phyloP scores from a whole-genome alignment of 805 yeast genomes.

The Zygosaccharomyces lentus region DNA sequence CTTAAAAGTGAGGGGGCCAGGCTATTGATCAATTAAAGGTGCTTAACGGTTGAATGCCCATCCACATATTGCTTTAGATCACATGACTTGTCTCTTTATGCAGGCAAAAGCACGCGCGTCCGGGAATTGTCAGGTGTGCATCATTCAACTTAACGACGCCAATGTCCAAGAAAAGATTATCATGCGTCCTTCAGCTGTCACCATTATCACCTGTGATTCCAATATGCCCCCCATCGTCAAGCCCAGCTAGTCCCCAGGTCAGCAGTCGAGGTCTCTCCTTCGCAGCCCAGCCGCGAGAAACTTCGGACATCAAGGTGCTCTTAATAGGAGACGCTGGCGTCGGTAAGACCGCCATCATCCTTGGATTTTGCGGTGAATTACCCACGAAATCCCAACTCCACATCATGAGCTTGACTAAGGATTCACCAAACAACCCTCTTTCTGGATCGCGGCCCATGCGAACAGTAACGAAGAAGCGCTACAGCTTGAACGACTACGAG shows the following conservation, averaged over 20 bases:
- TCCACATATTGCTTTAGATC: neutral
- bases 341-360: slow-evolving; percentile 45
- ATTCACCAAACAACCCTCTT: neutral
- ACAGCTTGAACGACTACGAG: slow-evolving; percentile 34
- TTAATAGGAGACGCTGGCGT: slow-evolving; percentile 46
- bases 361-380: slow-evolving; percentile 40
- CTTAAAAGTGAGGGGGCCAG: neutral
- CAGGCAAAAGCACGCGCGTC: slow-evolving; percentile 3
- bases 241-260: slow-evolving; percentile 11
- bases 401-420: slow-evolving; percentile 11
- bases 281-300: slow-evolving; percentile 5
- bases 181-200: slow-evolving; percentile 11
- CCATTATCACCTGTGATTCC: slow-evolving; percentile 20
- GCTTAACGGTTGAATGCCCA: neutral
- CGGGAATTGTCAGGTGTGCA: neutral
- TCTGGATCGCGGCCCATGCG: slow-evolving; percentile 2
- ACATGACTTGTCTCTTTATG: neutral
- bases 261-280: slow-evolving; percentile 1
- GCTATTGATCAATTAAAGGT: neutral
- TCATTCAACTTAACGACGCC: neutral
- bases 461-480: slow-evolving; percentile 25
- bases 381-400: slow-evolving; percentile 25
- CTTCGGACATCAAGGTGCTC: slow-evolving; percentile 36
- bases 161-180: slow-evolving; percentile 16
- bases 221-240: slow-evolving; percentile 13